Evolutionary conservation across 768 basidiomycete species (phyloP).

Genomic region (Mycena floridula): DNA sequence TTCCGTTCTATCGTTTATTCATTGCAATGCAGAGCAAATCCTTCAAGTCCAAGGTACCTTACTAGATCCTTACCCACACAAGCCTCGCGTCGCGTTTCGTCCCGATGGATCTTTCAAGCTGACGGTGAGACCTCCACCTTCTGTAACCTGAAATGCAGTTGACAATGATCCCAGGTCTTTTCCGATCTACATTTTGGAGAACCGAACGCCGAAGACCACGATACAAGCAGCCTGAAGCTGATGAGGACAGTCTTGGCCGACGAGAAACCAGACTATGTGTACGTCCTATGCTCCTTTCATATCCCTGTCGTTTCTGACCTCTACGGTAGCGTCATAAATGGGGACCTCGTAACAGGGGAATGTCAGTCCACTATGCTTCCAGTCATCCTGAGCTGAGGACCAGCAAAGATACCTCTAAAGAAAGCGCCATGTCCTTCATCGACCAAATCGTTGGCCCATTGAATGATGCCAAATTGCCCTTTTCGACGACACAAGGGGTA

Average conservation of each 20-base stretch:
- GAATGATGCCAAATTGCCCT: constrained; percentile 50
- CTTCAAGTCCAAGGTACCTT: neutral
- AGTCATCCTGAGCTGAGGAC: neutral
- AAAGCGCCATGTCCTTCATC: constrained; percentile 61
- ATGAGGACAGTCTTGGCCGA: constrained; percentile 49
- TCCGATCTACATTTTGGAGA: constrained; percentile 76
- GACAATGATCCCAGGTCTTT: too few relatives aligned
- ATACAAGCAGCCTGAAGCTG: constrained; percentile 51
- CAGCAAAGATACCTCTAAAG: constrained; percentile 49
- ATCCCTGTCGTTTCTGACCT: neutral
- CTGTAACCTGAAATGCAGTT: too few relatives aligned
- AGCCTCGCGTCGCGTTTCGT: constrained; percentile 50
- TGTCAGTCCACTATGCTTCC: constrained; percentile 31
- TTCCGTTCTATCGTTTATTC: neutral
- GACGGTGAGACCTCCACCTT: too few relatives aligned
- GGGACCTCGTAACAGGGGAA: constrained; percentile 71
- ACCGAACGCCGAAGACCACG: constrained; percentile 60
- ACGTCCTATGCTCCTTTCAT: constrained; percentile 12
- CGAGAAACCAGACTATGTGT: constrained; percentile 71
- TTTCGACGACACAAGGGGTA: constrained; percentile 66
- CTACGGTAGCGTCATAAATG: constrained; percentile 61
- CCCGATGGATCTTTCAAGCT: constrained; percentile 62
- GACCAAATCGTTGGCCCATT: constrained; percentile 60
- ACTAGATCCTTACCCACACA: constrained; percentile 33
- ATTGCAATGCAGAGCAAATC: neutral